Evolutionary conservation across 2,329 filamentous ascomycete species (phyloP), one percentile per base, ranked within the genome.

Genomic region (Fusarium coicis): DNA sequence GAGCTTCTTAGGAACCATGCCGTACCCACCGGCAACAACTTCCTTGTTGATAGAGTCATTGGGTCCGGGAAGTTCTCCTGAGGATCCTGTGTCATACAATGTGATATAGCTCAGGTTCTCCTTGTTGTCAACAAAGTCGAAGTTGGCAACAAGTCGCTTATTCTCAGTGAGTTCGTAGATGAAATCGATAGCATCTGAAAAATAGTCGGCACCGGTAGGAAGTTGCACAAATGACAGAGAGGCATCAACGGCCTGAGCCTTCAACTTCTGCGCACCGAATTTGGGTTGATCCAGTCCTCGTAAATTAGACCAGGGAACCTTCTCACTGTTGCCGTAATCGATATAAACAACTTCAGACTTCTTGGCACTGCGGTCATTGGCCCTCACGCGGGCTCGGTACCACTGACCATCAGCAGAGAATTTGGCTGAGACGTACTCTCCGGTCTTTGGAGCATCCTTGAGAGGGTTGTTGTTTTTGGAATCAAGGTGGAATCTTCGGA

Each of bases 301-400:
- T 47, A 99, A 90, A 74, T 90, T 88, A 30, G 91, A 89, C 95
- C 96, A 99, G 1, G 95, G 90, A 64, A 97, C 87, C 79, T 91
- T 92, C 84, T 99, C 96, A 62, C 90, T 92, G 87, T 99, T 99
- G 77, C 96, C 96, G 83, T 97, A 99, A 85, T 99, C 96, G 71
- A 99, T 90, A 84, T 97, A 99, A 50, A 97, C 85, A 32, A 99
- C 92, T 83, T 99, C 96, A 30, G 95, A 92, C 77, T 93, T 91
- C 88, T 96, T 94, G 78, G 92, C 92, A 14, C 95, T 89, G 70
- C 96, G 94, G 84, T 99, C 96, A 83, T 98, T 98, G 80, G 95
- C 91, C 70, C 95, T 92, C 70, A 99, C 91, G 70, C 92, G 93
- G 37, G 93, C 96, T 70, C 96, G 93, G 86, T 99, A 99, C 96